Conservation (phyloP, 306 rosid genomes). For the Cercis canadensis region DNA sequence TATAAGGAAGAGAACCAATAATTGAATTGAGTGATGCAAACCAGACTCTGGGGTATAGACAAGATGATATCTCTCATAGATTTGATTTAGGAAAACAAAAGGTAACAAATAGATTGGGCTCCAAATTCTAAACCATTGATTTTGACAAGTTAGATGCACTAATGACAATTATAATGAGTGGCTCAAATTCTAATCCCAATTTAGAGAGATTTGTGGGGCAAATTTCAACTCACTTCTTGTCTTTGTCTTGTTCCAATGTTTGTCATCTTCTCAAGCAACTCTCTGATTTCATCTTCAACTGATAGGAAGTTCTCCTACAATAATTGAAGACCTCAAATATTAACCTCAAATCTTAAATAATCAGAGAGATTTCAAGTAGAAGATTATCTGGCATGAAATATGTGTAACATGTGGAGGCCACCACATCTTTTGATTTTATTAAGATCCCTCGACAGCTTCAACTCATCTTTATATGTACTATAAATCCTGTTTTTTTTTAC, state of each 20-base stretch:
- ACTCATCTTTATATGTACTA: slow-evolving; percentile 23
- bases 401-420: slow-evolving; percentile 35
- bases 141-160: slow-evolving; percentile 32
- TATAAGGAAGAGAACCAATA: slow-evolving; percentile 36
- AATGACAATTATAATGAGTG: slow-evolving; percentile 45
- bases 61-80: slow-evolving; percentile 40
- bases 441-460: slow-evolving; percentile 2
- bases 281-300: slow-evolving; percentile 28
- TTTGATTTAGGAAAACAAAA: slow-evolving; percentile 37
- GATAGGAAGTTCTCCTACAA: slow-evolving; percentile 6
- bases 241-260: slow-evolving; percentile 37
- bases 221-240: slow-evolving; percentile 29
- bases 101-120: slow-evolving; percentile 33
- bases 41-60: slow-evolving; percentile 28
- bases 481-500: neutral
- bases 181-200: slow-evolving; percentile 46
- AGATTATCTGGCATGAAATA: slow-evolving; percentile 16
- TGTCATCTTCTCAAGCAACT: slow-evolving; percentile 40
- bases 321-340: slow-evolving; percentile 27
- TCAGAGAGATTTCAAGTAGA: slow-evolving; percentile 19
- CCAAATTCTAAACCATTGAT: slow-evolving; percentile 42
- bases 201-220: slow-evolving; percentile 47
- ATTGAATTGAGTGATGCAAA: slow-evolving; percentile 48
- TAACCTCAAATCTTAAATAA: slow-evolving; percentile 32
- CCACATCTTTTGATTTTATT: slow-evolving; percentile 29